Evolutionary conservation across 78 protist species (phyloP).

Genomic region (Trichosphaerium sp.): DNA sequence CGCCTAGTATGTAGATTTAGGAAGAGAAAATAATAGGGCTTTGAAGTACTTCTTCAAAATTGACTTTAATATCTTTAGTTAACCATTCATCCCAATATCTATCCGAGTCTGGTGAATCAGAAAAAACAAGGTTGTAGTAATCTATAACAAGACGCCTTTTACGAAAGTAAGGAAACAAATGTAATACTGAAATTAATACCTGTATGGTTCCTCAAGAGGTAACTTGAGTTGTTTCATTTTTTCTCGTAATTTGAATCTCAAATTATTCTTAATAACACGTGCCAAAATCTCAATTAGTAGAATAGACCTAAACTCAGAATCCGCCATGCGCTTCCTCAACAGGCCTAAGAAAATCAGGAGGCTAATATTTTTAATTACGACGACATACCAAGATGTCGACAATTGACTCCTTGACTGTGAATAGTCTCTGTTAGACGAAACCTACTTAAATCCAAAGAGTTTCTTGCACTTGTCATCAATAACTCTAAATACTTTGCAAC

Average conservation of each 20-base stretch:
- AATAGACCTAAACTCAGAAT: slow-evolving; percentile 29
- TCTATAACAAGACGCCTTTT: slow-evolving; percentile 33
- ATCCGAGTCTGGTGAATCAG: slow-evolving; percentile 16
- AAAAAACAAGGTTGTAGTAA: slow-evolving; percentile 27
- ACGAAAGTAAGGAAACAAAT: too few species aligned
- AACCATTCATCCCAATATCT: slow-evolving; percentile 25
- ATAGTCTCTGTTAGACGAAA: slow-evolving; percentile 34
- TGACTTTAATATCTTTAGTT: not conserved
- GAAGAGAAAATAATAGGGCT: too few species aligned
- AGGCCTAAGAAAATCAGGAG: too few species aligned
- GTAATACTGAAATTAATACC: too few species aligned
- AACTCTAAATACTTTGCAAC: too few species aligned
- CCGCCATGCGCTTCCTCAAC: slow-evolving; percentile 2
- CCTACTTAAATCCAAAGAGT: slow-evolving; percentile 3
- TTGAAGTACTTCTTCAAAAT: slow-evolving; percentile 14
- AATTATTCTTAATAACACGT: slow-evolving; percentile 34
- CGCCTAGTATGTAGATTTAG: too few species aligned
- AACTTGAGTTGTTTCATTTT: slow-evolving; percentile 35
- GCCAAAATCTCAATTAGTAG: slow-evolving; percentile 55
- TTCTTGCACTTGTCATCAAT: too few species aligned
- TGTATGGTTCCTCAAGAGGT: slow-evolving; percentile 47
- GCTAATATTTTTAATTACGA: too few species aligned
- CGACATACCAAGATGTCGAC: slow-evolving; percentile 22
- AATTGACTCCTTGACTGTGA: slow-evolving; percentile 41
- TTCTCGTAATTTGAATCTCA: slow-evolving; percentile 34